phyloP scores from a whole-genome alignment of 2,329 filamentous ascomycete species.

The Alternaria burnsii region DNA sequence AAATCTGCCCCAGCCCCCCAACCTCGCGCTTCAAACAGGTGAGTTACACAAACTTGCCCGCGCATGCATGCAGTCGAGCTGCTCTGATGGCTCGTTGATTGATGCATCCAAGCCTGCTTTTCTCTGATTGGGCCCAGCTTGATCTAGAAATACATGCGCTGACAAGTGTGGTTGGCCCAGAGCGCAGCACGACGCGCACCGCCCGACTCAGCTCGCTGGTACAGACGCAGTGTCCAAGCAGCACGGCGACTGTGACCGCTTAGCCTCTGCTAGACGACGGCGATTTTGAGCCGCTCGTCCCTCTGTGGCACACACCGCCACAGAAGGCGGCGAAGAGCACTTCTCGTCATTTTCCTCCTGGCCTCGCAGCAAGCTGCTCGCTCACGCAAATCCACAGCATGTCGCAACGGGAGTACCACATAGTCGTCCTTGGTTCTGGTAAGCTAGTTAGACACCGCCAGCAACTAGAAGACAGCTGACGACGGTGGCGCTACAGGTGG shows the following conservation, averaged over 20 bases:
- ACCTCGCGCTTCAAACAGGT: conserved; percentile 15
- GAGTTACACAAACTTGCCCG: conserved; percentile 8
- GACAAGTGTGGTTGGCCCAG: conserved; percentile 42
- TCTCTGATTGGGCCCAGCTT: conserved; percentile 33
- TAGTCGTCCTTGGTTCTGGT: conserved; percentile 55
- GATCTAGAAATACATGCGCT: conserved; percentile 33
- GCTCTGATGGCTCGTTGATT: conserved; percentile 30
- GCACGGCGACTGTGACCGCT: conserved; percentile 29
- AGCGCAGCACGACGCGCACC: conserved; percentile 33
- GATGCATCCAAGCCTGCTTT: conserved; percentile 14
- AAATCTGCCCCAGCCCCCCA: conserved; percentile 12
- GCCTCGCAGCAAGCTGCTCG: conserved; percentile 18
- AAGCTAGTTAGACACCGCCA: conserved; percentile 31
- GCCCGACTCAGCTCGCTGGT: conserved; percentile 28
- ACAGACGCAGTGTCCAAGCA: conserved; percentile 30
- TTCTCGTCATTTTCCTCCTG: conserved; percentile 21
- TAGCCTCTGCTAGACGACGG: conserved; percentile 34
- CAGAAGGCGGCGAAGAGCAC: conserved; percentile 30
- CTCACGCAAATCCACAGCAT: conserved; percentile 33
- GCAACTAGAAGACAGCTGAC: conserved; percentile 34
- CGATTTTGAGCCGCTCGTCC: conserved; percentile 41
- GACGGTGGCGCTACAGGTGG: conserved; percentile 67
- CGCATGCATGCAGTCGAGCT: conserved; percentile 13
- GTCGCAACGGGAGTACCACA: conserved; percentile 55
- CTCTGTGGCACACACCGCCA: conserved; percentile 42